phyloP scores from a whole-genome alignment of 1,284 basidiomycete species.

The Fomitopsis schrenkii region DNA sequence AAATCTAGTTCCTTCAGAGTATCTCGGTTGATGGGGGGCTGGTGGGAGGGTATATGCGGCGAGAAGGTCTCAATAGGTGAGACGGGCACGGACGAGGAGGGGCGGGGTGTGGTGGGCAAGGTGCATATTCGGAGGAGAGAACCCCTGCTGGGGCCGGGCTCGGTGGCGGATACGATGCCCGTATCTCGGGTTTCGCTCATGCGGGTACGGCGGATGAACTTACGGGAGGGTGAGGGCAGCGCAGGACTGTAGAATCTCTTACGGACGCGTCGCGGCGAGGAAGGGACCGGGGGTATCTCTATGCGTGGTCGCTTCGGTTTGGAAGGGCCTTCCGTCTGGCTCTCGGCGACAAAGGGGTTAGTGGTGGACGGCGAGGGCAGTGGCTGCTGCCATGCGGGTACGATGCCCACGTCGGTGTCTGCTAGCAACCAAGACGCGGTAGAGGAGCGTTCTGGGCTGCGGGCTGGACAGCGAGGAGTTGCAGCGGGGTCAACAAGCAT shows the following conservation, averaged over 20 bases:
- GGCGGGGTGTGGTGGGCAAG: constrained; percentile 21
- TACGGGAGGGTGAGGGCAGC: constrained; percentile 13
- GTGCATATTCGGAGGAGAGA: constrained; percentile 26
- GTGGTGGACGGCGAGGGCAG: constrained; percentile 21
- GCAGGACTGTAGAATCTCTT: constrained; percentile 16
- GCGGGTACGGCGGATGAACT: constrained; percentile 26
- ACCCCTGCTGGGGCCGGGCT: constrained; percentile 40
- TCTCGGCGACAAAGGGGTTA: constrained; percentile 13
- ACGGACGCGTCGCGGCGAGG: constrained; percentile 21
- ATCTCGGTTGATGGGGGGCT: constrained; percentile 79
- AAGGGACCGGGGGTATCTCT: constrained; percentile 23
- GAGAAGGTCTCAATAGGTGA: constrained; percentile 51
- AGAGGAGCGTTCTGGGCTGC: constrained; percentile 20
- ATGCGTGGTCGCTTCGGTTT: constrained; percentile 34
- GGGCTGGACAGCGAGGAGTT: constrained; percentile 34
- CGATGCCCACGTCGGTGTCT: constrained; percentile 16
- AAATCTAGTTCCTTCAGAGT: constrained; percentile 86
- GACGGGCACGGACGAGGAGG: constrained; percentile 22
- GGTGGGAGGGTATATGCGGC: constrained; percentile 60
- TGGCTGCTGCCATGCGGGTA: constrained; percentile 13
- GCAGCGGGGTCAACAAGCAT: constrained; percentile 28
- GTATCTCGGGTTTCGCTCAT: constrained; percentile 49
- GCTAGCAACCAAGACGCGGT: constrained; percentile 24
- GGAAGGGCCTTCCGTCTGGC: constrained; percentile 26
- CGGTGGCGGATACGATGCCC: constrained; percentile 42